phyloP scores from a whole-genome alignment of 2,329 filamentous ascomycete species.

The Ophiostoma himal-ulmi region DNA sequence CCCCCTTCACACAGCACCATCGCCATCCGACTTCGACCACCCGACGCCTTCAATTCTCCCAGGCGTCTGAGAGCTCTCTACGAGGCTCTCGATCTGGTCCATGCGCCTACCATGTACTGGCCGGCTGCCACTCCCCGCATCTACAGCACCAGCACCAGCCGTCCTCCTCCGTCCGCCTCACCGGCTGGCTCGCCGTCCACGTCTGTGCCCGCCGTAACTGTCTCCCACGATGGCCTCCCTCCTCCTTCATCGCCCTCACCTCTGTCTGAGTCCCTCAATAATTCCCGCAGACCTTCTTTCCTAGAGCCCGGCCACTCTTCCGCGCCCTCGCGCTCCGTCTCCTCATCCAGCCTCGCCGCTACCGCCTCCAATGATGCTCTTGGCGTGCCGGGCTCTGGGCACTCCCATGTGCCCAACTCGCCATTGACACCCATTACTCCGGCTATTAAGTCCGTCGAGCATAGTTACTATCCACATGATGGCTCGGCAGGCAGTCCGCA shows the following conservation, averaged over 20 bases:
- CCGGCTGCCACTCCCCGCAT: constrained; percentile 77
- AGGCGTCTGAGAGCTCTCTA: constrained; percentile 32
- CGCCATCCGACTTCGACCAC: neutral
- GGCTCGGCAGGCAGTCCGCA: constrained; percentile 30
- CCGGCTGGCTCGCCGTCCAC: neutral
- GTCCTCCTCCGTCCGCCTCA: constrained; percentile 38
- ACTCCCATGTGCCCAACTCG: constrained; percentile 40
- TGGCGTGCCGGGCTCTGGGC: constrained; percentile 33
- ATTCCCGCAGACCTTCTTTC: constrained; percentile 24
- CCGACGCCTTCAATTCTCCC: constrained; percentile 10
- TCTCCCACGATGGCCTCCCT: constrained; percentile 56
- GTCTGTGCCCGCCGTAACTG: constrained; percentile 43
- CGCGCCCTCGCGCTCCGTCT: constrained; percentile 16
- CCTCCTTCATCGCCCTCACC: constrained; percentile 30
- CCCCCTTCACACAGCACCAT: neutral
- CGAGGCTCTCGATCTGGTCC: constrained; percentile 30
- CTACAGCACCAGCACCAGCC: constrained; percentile 71
- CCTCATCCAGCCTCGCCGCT: constrained; percentile 25
- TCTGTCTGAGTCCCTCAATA: neutral
- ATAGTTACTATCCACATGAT: constrained; percentile 40
- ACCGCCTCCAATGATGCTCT: constrained; percentile 34
- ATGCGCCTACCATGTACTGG: constrained; percentile 70
- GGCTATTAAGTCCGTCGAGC: constrained; percentile 54
- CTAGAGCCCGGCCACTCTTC: constrained; percentile 15
- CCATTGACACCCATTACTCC: constrained; percentile 53